phyloP scores from a whole-genome alignment of 2,329 filamentous ascomycete species.

The Fusarium sp. region DNA sequence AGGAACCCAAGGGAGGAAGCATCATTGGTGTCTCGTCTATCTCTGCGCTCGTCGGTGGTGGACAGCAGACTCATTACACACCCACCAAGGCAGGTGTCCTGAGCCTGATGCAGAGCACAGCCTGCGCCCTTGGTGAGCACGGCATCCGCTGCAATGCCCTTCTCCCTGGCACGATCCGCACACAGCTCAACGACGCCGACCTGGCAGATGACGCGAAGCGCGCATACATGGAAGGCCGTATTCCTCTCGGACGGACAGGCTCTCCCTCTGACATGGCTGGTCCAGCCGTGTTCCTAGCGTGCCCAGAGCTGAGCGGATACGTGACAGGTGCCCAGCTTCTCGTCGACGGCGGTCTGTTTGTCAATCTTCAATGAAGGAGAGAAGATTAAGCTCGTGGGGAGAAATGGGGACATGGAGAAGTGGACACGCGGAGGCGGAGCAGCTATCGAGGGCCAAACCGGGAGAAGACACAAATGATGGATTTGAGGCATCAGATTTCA shows the following conservation, averaged over 20 bases:
- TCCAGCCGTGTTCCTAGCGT: conserved; percentile 85
- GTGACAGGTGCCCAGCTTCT: conserved; percentile 84
- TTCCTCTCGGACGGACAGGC: conserved; percentile 80
- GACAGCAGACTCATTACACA: conserved; percentile 83
- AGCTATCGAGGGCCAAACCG: conserved; percentile 13
- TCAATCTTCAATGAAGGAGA: conserved; percentile 76
- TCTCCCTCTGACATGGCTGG: conserved; percentile 78
- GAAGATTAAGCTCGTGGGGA: conserved; percentile 32
- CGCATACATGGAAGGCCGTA: conserved; percentile 81
- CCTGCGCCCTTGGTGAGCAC: conserved; percentile 79
- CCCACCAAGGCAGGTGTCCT: conserved; percentile 86
- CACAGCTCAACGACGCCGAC: conserved; percentile 86
- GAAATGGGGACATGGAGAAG: conserved; percentile 25
- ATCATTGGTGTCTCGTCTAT: conserved; percentile 83
- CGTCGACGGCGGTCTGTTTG: conserved; percentile 89
- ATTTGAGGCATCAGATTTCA: conserved; percentile 1
- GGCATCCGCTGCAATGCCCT: conserved; percentile 84
- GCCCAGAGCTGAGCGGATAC: conserved; percentile 79
- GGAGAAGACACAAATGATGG: conserved; percentile 6
- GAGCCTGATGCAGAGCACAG: conserved; percentile 83
- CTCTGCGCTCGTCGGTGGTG: conserved; percentile 79
- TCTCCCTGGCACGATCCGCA: conserved; percentile 83
- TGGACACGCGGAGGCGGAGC: conserved; percentile 23
- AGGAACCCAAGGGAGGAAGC: conserved; percentile 74
- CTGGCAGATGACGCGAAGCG: conserved; percentile 83